Base-by-base conservation (phyloP, 2,329 filamentous ascomycete species). In the Colletotrichum lupini region DNA sequence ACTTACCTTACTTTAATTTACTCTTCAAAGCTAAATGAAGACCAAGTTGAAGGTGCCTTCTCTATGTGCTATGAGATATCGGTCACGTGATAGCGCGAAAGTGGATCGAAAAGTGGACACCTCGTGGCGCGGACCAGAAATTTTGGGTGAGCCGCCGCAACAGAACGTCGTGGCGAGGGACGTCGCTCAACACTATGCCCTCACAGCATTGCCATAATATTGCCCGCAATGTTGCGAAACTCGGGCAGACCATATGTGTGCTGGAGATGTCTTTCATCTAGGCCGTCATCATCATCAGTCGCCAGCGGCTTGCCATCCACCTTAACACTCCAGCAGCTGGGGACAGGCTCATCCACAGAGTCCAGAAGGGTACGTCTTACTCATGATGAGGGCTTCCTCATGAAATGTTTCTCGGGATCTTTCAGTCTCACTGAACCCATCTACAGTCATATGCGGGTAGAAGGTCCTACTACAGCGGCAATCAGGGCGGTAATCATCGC, bases 191-290 rank as follows among this genome's bases (percentile, higher is more conserved):
- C 7, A n/a, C 49, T 12, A 28, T 12, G 19, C 22, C 9, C 26
- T 46, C 24, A 59, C 30, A 69, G 56, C 37, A 67, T 67, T 56
- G 28, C 53, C 9, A 12, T 2, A n/a, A 12, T 9, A 26, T 22
- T 26, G 14, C 42, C 42, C 71, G 75, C 67, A 30, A 85, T 82
- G 79, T 74, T 84, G 66, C 78, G 77, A 64, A 76, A 74, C 30
- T 75, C 81, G 56, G 75, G 76, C 60, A 76, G 74, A 28, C 77
- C 78, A n/a, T 81, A 80, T 67, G 74, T 82, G 32, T 83, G 82
- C 70, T 78, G 80, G 77, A 78, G 76, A 68, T 85, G 81, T 67
- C 68, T 82, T 42, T 67, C 76, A 3, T 76, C 55, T n/a, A 66
- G 42, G n/a, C 16, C 60, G 5, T 19, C 68, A 8, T 19, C 57